Base-by-base conservation (phyloP, 495 filamentous ascomycete genomes). In the Evansstolkia leycettana region DNA sequence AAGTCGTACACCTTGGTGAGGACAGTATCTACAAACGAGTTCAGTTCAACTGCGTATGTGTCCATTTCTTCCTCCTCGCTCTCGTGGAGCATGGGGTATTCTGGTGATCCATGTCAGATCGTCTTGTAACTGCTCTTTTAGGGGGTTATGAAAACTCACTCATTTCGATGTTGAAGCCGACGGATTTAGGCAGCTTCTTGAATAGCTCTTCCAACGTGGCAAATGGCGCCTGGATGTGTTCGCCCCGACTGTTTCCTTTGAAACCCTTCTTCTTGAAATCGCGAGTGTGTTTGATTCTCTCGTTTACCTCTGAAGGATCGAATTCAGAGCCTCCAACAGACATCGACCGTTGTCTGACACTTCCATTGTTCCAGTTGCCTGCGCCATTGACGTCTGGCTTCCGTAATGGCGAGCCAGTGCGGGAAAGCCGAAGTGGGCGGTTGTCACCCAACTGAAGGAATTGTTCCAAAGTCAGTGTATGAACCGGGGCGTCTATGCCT, bases 101-200 rank as follows among this genome's bases (percentile, higher is more conserved):
- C 71, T 75, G 37, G 45, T 42, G 44, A 47, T 27, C 42, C 36
- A 12, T 28, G 49, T 54, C 47, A 58, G 51, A 55, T 53, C 41
- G 40, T 46, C 48, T 37, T 42, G 39, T 46, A 53, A 33, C 39
- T 46, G 47, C 36, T 49, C 46, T 50, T 51, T 41, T 9, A 19
- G 17, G 17, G 29, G 36, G 25, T 9, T 8, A 31, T 19, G 24
- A 25, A 15, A 43, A 64, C 71, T 54, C 56, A 75, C 72, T 99
- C 69, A 99, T 79, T 65, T 99, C 92, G 43, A 99, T 93, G 54
- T 99, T 96, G 69, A 99, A 96, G 8, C 90, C 86, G 19, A 94
- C 75, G 8, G 64, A 68, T 27, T 79, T 67, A 1, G 85, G 85
- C 0, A 99, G 61, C 52, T 86, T 79, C 47, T 69, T 73, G 57